Base-by-base conservation (phyloP, 2,329 filamentous ascomycete genomes). In the Fusarium sacchari region DNA sequence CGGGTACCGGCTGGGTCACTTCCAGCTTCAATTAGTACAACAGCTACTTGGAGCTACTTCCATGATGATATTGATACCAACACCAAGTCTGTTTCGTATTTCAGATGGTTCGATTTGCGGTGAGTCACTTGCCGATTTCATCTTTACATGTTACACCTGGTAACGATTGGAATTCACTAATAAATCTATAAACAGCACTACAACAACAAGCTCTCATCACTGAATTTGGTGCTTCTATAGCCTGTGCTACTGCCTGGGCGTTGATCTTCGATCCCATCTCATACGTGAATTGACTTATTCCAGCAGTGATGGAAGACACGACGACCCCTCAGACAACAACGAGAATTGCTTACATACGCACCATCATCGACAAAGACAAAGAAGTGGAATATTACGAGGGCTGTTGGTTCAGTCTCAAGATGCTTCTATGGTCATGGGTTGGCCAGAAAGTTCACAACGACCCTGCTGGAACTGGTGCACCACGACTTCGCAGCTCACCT, bases 11-110 rank as follows among this genome's bases (percentile, higher is more conserved):
- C 1, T 5, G 13, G 18, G 53, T 57, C 8, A 12, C n/a, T 26
- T 32, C 5, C 0, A 3, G 6, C 17, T 20, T 17, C 4, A 20
- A 1, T 13, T 1, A 8, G 6, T 12, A 6, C 1, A 7, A 1
- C 1, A 15, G 15, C 11, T 37, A 59, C 56, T 28, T 28, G 12
- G 7, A 6, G 40, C 11, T 58, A 58, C 55, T 17, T 49, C 0
- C 8, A 10, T 1, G 0, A 13, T 7, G 9, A 15, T 24, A 10
- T 1, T 5, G 22, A 12, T n/a, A 11, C 13, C 22, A 44, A 26
- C 0, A 26, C 6, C 49, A 36, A 5, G 18, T 20, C 30, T 28
- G 10, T 42, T 56, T 56, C 22, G 37, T 43, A 7, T 57, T 36
- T 36, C 18, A 26, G 14, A 42, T 40, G 34, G n/a, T 34, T 22